phyloP scores from a whole-genome alignment of 768 basidiomycete species.

The Boletales sp. region DNA sequence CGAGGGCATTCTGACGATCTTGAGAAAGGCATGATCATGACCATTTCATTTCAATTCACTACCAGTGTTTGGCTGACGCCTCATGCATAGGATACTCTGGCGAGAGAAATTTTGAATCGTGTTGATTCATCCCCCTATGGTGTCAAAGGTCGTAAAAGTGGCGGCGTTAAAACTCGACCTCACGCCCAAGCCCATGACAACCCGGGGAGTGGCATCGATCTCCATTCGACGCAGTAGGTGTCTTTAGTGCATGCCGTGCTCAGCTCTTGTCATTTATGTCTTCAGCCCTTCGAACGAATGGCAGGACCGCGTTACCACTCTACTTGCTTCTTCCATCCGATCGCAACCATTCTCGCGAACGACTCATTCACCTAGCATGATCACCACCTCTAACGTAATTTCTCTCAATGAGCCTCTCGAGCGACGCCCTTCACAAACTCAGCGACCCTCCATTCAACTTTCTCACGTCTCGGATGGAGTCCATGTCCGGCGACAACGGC shows the following conservation, averaged over 20 bases:
- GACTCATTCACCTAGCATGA: neutral
- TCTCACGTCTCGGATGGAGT: slow-evolving; percentile 19
- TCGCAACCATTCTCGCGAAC: slow-evolving; percentile 2
- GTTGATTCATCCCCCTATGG: slow-evolving; percentile 84
- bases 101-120: slow-evolving; percentile 74
- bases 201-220: slow-evolving; percentile 29
- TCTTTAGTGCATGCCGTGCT: neutral
- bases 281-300: slow-evolving; percentile 76
- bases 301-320: slow-evolving; percentile 61
- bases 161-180: slow-evolving; percentile 29
- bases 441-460: slow-evolving; percentile 10
- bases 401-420: slow-evolving; percentile 14
- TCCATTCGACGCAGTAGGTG: slow-evolving; percentile 63
- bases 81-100: slow-evolving; percentile 62
- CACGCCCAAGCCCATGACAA: slow-evolving; percentile 19
- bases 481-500: slow-evolving; percentile 45
- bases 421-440: slow-evolving; percentile 2
- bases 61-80: neutral
- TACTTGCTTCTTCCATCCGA: slow-evolving; percentile 21
- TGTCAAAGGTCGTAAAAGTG: slow-evolving; percentile 59
- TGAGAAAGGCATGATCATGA: slow-evolving; percentile 42
- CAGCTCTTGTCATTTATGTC: slow-evolving; percentile 2
- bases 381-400: slow-evolving; percentile 4
- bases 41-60: neutral
- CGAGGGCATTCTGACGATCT: slow-evolving; percentile 42